Evolutionary conservation across 441 rosid genomes (phyloP).

Genomic region (Eruca vesicaria): DNA sequence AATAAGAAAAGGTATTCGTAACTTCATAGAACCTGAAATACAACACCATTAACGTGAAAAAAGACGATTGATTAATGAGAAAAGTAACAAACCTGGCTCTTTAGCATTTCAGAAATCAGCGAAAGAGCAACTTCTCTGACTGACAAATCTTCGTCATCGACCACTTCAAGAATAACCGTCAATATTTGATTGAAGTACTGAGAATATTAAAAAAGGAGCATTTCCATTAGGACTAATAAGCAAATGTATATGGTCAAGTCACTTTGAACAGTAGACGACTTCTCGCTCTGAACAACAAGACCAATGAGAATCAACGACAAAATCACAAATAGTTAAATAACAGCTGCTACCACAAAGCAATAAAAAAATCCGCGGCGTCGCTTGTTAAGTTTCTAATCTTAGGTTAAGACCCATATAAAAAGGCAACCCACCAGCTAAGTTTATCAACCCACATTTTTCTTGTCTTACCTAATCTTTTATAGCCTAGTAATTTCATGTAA

Average conservation of each 20-base stretch:
- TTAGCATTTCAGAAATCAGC: slow-evolving; percentile 82
- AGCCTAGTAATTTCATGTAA: slow-evolving; percentile 2
- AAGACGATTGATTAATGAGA: not conserved
- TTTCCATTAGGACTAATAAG: slow-evolving; percentile 22
- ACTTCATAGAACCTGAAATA: not conserved
- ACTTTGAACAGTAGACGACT: not conserved
- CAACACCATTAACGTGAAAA: not conserved
- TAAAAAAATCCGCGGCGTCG: not conserved
- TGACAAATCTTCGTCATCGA: slow-evolving; percentile 76
- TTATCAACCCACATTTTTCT: slow-evolving; percentile 1
- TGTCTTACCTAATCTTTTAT: not conserved
- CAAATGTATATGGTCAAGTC: slow-evolving; percentile 10
- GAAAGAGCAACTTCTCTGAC: slow-evolving; percentile 76
- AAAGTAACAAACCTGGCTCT: slow-evolving; percentile 62
- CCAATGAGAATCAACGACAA: slow-evolving; percentile 3
- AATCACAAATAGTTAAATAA: not conserved
- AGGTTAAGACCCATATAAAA: not conserved
- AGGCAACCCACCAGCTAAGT: slow-evolving; percentile 16
- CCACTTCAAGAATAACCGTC: slow-evolving; percentile 92
- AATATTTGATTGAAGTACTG: slow-evolving; percentile 99
- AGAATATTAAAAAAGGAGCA: slow-evolving; percentile 18
- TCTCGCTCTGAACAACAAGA: not conserved
- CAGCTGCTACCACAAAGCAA: not conserved
- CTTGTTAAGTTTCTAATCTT: not conserved
- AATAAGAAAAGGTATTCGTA: slow-evolving; percentile 11